Base-by-base conservation (phyloP, 148 eudicot genomes). In the Vaccinium vitisidaea region DNA sequence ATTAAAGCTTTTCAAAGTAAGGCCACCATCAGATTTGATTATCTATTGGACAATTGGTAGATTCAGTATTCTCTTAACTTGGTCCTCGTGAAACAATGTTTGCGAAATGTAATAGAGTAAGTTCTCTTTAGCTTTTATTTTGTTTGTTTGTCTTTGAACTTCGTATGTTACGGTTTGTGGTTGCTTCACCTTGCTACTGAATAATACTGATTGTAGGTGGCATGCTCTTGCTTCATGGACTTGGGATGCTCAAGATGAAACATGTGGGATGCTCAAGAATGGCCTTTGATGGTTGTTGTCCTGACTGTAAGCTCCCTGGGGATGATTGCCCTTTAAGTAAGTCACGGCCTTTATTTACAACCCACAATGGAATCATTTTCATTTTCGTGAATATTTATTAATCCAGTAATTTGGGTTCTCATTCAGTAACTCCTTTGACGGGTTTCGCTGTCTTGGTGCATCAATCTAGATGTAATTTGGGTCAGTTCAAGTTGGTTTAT, bases 221-320 rank as follows among this genome's bases (percentile, higher is more conserved):
- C 46, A 43, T 43, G 46, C 46, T 43, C 21, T 96, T 80, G 95
- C 97, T 88, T 94, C 99, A 73, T 96, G 99, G 99, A 96, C 99
- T 48, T 96, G 98, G 98, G 97, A 94, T 88, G 98, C 52, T 96
- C 97, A 82, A 93, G 99, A 87, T 87, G 99, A 96, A 88, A 94
- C 98, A 58, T 96, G 99, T 96, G 98, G 98, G 97, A 94, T 88
- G 98, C 52, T 96, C 97, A 82, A 93, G 99, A 87, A 93, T 94
- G 97, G 95, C 97, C 48, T 96, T 96, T 90, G 99, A 96, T 89
- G 99, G 99, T 84, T 94, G 99, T 82, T 96, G 99, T 91, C 95
- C 98, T 13, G 99, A 96, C 85, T 94, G 99, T 87, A 96, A 96
- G 87, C 93, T 92, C 76, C 99, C 98, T 53, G 99, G 99, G 48